Conservation (phyloP, 371 early-diverging fungal species). For the Mucor irregularis region DNA sequence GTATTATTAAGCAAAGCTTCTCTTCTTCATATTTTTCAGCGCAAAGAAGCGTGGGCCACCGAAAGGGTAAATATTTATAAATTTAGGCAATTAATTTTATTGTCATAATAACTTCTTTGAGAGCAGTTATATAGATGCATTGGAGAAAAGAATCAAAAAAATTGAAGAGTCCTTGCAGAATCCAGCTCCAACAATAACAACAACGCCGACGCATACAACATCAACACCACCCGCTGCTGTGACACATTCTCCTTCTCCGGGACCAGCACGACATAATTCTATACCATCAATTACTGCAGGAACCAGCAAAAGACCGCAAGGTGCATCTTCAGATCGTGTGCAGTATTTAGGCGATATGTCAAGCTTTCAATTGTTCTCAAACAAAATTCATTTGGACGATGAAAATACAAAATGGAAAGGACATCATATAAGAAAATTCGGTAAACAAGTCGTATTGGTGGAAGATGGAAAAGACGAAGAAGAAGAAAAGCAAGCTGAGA, state of each 20-base stretch:
- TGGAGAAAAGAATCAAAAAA: constrained; percentile 34
- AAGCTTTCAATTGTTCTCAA: constrained; percentile 42
- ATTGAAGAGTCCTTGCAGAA: too few species aligned
- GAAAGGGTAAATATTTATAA: constrained; percentile 41
- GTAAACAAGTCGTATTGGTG: constrained; percentile 40
- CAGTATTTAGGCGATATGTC: constrained; percentile 48
- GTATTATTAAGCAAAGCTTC: neutral
- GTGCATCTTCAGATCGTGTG: constrained; percentile 33
- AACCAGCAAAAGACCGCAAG: constrained; percentile 16
- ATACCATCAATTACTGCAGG: constrained; percentile 1
- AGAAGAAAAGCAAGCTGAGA: neutral
- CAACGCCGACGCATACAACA: too few species aligned
- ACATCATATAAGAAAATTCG: constrained; percentile 39
- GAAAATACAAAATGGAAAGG: constrained; percentile 32
- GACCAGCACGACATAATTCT: neutral
- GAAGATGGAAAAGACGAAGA: constrained; percentile 24
- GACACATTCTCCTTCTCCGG: neutral
- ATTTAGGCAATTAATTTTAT: neutral
- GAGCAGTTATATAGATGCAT: constrained; percentile 45
- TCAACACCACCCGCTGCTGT: neutral
- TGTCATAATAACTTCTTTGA: neutral
- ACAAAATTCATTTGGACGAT: constrained; percentile 37
- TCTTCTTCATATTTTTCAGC: constrained; percentile 7
- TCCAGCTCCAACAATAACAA: neutral
- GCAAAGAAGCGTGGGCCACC: constrained; percentile 61